phyloP scores from a whole-genome alignment of 208 protist species.

The Leishmania arabica region DNA sequence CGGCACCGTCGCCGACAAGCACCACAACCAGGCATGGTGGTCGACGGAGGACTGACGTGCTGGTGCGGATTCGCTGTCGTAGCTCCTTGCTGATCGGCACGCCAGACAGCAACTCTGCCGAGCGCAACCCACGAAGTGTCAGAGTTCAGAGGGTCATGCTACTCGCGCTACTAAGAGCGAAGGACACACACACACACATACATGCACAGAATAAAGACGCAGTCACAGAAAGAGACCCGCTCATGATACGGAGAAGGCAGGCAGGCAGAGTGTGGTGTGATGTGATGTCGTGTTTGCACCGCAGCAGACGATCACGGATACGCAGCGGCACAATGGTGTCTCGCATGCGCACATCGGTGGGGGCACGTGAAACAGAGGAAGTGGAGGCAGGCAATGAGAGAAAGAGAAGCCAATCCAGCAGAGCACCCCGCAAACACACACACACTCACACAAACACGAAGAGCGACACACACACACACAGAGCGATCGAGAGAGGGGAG shows the following conservation, averaged over 20 bases:
- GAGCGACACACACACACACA: no score
- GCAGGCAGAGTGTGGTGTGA: no score
- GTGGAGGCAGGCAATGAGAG: no score
- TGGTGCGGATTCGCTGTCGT: slow-evolving; percentile 32
- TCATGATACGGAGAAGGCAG: no score
- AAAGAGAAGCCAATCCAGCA: not conserved
- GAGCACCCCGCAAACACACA: not conserved
- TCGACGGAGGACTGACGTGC: slow-evolving; percentile 34
- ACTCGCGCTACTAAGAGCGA: not conserved
- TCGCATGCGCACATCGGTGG: not conserved
- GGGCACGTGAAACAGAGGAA: no score
- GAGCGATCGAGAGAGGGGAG: no score
- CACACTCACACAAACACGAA: not conserved
- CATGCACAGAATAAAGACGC: not conserved
- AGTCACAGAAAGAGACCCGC: not conserved
- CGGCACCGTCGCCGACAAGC: slow-evolving; percentile 88
- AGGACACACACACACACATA: not conserved
- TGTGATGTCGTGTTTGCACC: no score
- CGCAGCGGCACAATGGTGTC: no score
- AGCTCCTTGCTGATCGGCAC: slow-evolving; percentile 46
- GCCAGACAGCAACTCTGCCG: slow-evolving; percentile 52
- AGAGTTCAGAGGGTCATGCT: slow-evolving; percentile 2
- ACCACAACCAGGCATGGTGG: slow-evolving; percentile 92
- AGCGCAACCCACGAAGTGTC: slow-evolving; percentile 1
- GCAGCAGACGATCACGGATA: no score